Evolutionary conservation across 139 green algal species (phyloP).

Genomic region (Raphidocelis subcapitata): DNA sequence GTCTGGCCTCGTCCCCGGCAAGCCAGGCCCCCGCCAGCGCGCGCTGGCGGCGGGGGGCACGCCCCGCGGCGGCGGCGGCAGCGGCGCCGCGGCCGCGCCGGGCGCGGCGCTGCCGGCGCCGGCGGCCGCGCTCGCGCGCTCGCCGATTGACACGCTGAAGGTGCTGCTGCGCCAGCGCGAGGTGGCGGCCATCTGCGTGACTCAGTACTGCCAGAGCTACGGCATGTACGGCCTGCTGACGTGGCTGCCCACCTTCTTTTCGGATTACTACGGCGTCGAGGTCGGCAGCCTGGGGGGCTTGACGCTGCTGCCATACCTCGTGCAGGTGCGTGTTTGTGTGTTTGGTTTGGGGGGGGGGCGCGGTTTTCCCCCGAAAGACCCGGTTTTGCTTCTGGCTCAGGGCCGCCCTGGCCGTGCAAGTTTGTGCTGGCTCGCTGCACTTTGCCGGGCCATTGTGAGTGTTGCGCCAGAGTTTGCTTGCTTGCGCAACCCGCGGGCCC

Average conservation of each 20-base stretch:
- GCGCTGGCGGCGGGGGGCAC: neutral
- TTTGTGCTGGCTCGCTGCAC: neutral
- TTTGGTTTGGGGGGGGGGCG: neutral
- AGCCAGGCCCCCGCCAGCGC: neutral
- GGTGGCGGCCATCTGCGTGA: constrained; percentile 74
- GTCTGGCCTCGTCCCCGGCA: neutral
- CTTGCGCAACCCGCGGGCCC: neutral
- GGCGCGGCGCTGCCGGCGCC: too few species aligned
- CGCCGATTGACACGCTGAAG: constrained; percentile 19
- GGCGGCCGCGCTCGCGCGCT: neutral
- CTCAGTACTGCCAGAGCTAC: constrained; percentile 69
- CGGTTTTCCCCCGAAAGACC: neutral
- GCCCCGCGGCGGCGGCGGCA: neutral
- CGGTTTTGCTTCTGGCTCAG: neutral
- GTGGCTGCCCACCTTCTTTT: constrained; percentile 86
- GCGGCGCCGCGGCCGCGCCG: neutral
- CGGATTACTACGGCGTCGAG: constrained; percentile 59
- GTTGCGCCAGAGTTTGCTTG: neutral
- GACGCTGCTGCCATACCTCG: constrained; percentile 73
- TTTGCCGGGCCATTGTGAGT: neutral
- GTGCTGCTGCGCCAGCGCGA: constrained; percentile 46
- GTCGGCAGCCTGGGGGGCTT: constrained; percentile 63
- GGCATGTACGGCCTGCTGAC: constrained; percentile 77
- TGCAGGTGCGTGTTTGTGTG: constrained; percentile 40
- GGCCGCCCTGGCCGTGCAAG: neutral